phyloP scores from a whole-genome alignment of 2,329 filamentous ascomycete genomes.

The Penicillium psychrosexuale region DNA sequence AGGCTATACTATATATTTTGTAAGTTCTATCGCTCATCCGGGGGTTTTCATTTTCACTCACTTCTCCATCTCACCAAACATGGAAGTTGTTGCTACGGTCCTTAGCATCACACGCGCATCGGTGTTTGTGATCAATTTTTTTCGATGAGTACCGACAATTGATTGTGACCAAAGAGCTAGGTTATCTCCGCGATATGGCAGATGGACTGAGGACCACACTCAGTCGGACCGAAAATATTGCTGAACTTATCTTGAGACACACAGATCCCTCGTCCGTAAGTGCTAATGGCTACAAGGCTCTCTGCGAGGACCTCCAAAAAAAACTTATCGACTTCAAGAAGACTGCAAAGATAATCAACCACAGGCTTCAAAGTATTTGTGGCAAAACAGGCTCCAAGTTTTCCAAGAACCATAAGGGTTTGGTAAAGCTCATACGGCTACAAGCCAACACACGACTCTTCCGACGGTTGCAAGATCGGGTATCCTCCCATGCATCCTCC shows the following conservation, averaged over 20 bases:
- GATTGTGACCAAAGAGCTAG: neutral
- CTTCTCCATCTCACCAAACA: neutral
- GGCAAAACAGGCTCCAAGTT: neutral
- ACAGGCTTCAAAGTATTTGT: neutral
- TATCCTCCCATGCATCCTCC: neutral
- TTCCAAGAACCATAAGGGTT: neutral
- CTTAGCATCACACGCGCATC: too few species aligned
- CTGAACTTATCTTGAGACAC: neutral
- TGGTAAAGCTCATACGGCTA: rapidly evolving
- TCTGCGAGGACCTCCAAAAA: neutral
- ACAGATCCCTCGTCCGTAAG: too few species aligned
- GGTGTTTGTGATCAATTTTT: neutral
- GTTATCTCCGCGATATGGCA: rapidly evolving
- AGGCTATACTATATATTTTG: neutral
- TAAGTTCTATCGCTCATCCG: neutral
- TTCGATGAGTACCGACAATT: neutral
- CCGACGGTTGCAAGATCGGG: neutral
- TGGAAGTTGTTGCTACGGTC: neutral
- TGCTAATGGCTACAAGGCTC: neutral
- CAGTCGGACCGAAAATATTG: rapidly evolving
- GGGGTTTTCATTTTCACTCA: neutral
- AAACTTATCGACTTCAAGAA: neutral
- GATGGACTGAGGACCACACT: too few species aligned
- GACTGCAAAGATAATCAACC: neutral
- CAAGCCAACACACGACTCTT: neutral